Percentiles rank a stretch among this genome's conserved stretches.
phyloP scores from a whole-genome alignment of 805 yeast genomes.

The Wickerhamiella nectarea region DNA sequence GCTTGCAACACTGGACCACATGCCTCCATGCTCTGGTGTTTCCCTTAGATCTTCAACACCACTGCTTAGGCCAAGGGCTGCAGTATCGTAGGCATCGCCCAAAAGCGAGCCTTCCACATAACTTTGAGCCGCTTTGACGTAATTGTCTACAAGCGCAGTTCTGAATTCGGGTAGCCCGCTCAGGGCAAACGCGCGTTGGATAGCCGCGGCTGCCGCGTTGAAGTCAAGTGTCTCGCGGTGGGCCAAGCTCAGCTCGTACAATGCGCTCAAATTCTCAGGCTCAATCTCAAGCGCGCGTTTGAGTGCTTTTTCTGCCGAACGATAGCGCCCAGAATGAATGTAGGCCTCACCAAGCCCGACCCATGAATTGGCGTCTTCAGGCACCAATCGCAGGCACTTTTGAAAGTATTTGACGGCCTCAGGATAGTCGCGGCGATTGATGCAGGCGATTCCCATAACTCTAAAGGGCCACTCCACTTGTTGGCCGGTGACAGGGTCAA shows the following conservation, averaged over 20 bases:
- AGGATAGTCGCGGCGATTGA: conserved; percentile 57
- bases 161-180: conserved; percentile 37
- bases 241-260: conserved; percentile 54
- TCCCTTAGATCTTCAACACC: conserved; percentile 29
- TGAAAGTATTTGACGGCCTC: conserved; percentile 85
- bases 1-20: conserved; percentile 58
- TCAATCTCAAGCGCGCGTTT: conserved; percentile 45
- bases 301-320: conserved; percentile 78
- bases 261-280: conserved; percentile 44
- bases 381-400: conserved; percentile 56
- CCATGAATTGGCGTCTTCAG: conserved; percentile 71
- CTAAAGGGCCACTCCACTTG: conserved; percentile 65
- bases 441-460: conserved; percentile 63
- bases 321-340: conserved; percentile 65
- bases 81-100: conserved; percentile 45
- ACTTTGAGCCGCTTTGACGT: conserved; percentile 33
- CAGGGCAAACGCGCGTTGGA: conserved; percentile 3
- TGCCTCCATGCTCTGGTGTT: conserved; percentile 29
- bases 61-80: conserved; percentile 34
- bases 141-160: conserved; percentile 33
- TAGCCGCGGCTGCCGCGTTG: conserved; percentile 36
- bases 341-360: conserved; percentile 96
- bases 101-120: conserved; percentile 48
- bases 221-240: conserved; percentile 52
- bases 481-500: conserved; percentile 11